A percentile compares a stretch with the other conserved stretches of the same genome.
phyloP scores from a whole-genome alignment of 352 stramenopile genomes.

The Pythium rishiriense region DNA sequence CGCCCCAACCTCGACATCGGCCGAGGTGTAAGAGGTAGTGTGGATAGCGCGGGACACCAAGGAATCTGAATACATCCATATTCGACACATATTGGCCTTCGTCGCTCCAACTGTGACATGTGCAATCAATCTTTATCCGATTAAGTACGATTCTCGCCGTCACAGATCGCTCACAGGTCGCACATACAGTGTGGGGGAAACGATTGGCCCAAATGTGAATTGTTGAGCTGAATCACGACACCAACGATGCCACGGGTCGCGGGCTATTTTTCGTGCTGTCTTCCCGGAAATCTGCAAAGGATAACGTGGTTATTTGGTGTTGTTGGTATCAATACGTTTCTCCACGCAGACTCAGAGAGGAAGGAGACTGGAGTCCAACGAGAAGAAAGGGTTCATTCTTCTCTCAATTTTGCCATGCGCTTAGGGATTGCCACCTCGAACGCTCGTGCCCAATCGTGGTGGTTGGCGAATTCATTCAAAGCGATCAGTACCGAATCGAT shows the following conservation, averaged over 20 bases:
- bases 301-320: too few relatives aligned
- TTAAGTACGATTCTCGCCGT: conserved; percentile 31
- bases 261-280: too few relatives aligned
- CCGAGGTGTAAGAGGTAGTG: conserved; percentile 21
- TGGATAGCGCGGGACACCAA: neutral
- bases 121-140: conserved; percentile 23
- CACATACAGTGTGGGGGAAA: neutral
- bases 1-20: conserved; percentile 19
- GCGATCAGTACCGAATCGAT: conserved; percentile 74
- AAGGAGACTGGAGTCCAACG: neutral
- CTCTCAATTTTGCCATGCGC: conserved; percentile 38
- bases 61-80: conserved; percentile 7
- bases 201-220: conserved; percentile 24
- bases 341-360: too few relatives aligned
- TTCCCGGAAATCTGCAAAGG: too few relatives aligned
- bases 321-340: too few relatives aligned
- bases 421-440: conserved; percentile 56
- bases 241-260: too few relatives aligned
- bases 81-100: conserved; percentile 4
- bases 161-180: conserved; percentile 32
- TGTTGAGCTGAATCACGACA: too few relatives aligned
- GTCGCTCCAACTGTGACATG: conserved; percentile 29
- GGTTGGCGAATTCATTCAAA: conserved; percentile 75
- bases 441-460: conserved; percentile 62
- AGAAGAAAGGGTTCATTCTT: neutral